Base-by-base conservation (phyloP, 768 basidiomycete genomes). In the Amanita phalloides region DNA sequence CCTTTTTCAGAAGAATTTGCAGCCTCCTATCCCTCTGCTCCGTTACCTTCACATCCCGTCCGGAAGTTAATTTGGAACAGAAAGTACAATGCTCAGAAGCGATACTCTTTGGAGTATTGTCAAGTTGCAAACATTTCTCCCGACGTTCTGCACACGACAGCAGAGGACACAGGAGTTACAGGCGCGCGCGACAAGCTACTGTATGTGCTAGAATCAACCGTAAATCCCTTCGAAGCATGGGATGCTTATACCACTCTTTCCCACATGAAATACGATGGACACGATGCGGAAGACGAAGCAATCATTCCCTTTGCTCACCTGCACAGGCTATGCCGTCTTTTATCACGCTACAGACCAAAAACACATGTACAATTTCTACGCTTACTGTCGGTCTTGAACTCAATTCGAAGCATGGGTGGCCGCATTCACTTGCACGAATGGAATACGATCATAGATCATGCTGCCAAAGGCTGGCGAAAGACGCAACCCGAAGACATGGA, bases 401-500 rank as follows among this genome's bases (percentile, higher is more conserved):
- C 71, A 41, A 67, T 90, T 37, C 77, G 74, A 53, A 66, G 65
- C 20, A 69, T 67, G n/a, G 81, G 79, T 10, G 83, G 79, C 21
- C 66, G 51, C 9, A 62, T 88, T 30, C 69, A 76, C 55, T 58
- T 68, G n/a, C 79, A 79, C 72, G 78, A 89, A 62, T 90, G 88
- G 85, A 90, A 90, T 61, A 69, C 78, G 6, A 71, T 91, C 42
- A 76, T 90, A 54, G 74, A 84, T 57, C 73, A 71, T 60, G 80
- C 82, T 0, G 86, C 81, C 13, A 76, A 74, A 54, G 84, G 85
- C 3, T 79, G 75, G 68, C 74, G 85, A 52, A 79, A 74, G 61
- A 77, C 79, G 38, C 65, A 69, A 25, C 54, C 68, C 46, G 74
- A 74, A 53, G 81, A 87, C 55, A 84, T 83, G 65, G 71, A 75